Base-by-base conservation (phyloP, 371 early-diverging fungal species). In the Mortierella sp. region DNA sequence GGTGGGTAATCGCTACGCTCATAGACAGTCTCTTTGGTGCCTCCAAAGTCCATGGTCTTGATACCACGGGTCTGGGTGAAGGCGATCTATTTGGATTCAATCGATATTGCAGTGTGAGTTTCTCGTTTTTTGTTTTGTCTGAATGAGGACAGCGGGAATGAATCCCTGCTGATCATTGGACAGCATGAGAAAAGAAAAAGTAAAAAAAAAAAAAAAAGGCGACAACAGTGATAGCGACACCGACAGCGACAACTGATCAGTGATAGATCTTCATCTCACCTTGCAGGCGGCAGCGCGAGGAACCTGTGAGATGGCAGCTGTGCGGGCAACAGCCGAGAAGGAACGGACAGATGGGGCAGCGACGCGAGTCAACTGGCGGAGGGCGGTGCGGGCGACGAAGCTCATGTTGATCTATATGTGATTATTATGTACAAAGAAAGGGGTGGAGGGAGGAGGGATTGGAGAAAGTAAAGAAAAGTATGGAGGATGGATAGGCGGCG, bases 41-140 rank as follows among this genome's bases (percentile, higher is more conserved):
- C 98, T 79, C 96, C 97, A 90, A 98, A 97, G 89, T 97, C 90
- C 62, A 97, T 90, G 57, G 96, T 96, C 90, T 97, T 97, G 79
- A 96, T 83, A 39, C 94, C 94, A 73, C 98, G 95, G 54, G 88
- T 78, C 86, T 93, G 93, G 57, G 83, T 75, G 65, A 83, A 73
- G 52, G 85, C 75, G 39, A 66, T 52, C 78, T 81, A 51, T 35
- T 49, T 30, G n/a, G 52, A 47, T 49, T 52, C 37, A 51, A 51
- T 64, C n/a, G 51, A 37, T 9, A 61, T 61, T 12, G 16, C 3
- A 20, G 61, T 20, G 32, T 11, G 39, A 49, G 49, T 57, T 1
- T 57, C 28, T 26, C 10, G 14, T 32, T 32, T 57, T 28, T 32
- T n/a, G 55, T 24, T 28, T 12, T 57, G 58, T 54, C 28, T 45